Base-by-base conservation (phyloP, 805 yeast genomes). In the Kazachstania africana region DNA sequence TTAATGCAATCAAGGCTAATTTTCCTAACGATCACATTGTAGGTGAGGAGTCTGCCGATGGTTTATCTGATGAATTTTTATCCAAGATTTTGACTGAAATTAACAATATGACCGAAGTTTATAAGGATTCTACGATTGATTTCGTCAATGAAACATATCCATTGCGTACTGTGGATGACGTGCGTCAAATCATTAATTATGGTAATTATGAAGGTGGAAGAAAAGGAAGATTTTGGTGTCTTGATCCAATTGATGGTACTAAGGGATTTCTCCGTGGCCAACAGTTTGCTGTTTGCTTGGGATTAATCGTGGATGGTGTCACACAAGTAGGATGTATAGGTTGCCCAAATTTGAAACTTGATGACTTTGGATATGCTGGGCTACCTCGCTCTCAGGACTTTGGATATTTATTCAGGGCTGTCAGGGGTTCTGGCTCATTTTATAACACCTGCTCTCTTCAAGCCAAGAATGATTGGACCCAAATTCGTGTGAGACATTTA, bases 201-300 rank as follows among this genome's bases (percentile, higher is more conserved):
- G 98, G 98, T 29, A 67, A 71, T 47, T 81, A 80, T 24, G 54
- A 66, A 38, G 97, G 96, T 33, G 94, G 96, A 4, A 43, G 59
- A 20, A 62, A 56, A 23, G 94, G 94, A 16, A 66, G 98, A 38
- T 75, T 83, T 52, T 91, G 99, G 99, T 94, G 96, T 1, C 62
- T 91, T 48, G 99, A 91, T 50, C 99, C 99, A 24, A 87, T 91
- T 39, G 99, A 91, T 51, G 99, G 99, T 6, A 91, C 99, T 14
- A 91, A 78, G 54, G 99, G 99, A 0, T 91, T 91, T 53, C 62
- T 91, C 33, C 68, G 99, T 50, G 94, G 95, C 28, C 96, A 87
- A 42, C 99, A 91, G 53, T 91, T 84, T 56, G 96, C 98, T 2
- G 94, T 91, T 1, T 91, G 99, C 52, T 63, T 91, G 27, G 96